Base-by-base conservation (phyloP, 2,329 filamentous ascomycete genomes). In the Alternaria consortialis region DNA sequence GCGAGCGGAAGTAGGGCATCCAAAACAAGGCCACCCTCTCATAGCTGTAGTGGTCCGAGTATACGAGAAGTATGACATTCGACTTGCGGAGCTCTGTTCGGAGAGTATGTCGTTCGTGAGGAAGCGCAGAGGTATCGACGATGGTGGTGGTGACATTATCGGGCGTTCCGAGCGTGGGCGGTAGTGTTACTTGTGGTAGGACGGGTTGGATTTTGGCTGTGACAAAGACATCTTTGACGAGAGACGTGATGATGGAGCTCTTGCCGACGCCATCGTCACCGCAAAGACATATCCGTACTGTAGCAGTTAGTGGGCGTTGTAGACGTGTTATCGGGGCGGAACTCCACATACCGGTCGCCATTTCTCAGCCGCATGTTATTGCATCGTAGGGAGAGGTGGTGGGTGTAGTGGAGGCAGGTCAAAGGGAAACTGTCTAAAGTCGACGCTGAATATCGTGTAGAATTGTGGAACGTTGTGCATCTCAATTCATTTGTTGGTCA, bases 41-140 rank as follows among this genome's bases (percentile, higher is more conserved):
- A 82, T 98, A 99, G 85, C 94, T 98, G 83, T 99, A 99, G 81
- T 98, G 94, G 78, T 99, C 95, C 68, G 94, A 94, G 80, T 99
- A 99, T 56, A 99, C 94, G 43, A 99, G 88, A 17, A 98, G 85
- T 66, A 99, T 98, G 68, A 97, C 94, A 77, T 97, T 99, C 74
- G 91, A 95, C 79, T 97, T 97, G 66, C 95, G 90, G 64, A 99
- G 94, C 81, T 98, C 95, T 77, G 95, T 95, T 63, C 94, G 91
- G 60, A 99, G 84, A 17, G 90, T 94, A 61, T 91, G 92, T 68
- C 95, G 90, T 77, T 99, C 94, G 79, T 97, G 94, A 1, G 95
- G 95, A 9, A 97, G 87, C 37, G 95, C 93, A 2, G 94, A 98
- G 32, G 95, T 99, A 80, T 99, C 95, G 82, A 99, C 93, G 72